Percentiles rank a stretch among this genome's conserved stretches.
Conservation (phyloP, 768 basidiomycete species). For the Auriscalpium vulgare region DNA sequence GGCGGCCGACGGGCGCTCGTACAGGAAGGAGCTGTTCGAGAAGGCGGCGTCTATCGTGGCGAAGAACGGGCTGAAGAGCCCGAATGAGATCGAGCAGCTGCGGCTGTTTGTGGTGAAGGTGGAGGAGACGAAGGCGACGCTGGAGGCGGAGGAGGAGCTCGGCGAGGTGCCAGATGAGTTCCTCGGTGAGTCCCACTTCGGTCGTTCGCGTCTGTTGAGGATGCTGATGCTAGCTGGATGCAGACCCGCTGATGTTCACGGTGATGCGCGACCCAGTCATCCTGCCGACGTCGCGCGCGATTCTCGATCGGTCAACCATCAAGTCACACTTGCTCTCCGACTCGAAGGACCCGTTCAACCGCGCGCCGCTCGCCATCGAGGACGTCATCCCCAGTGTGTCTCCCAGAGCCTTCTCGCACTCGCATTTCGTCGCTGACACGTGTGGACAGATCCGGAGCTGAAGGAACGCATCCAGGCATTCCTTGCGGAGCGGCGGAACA, state of each 20-base stretch:
- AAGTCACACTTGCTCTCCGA: constrained; percentile 92
- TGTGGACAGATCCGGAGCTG: constrained; percentile 53
- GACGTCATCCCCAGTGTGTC: constrained; percentile 69
- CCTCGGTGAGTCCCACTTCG: constrained; percentile 49
- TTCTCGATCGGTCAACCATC: constrained; percentile 87
- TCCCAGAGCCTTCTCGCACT: neutral
- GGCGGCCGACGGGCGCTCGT: constrained; percentile 91
- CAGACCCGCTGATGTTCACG: constrained; percentile 86
- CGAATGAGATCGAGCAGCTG: constrained; percentile 66
- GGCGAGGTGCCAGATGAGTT: constrained; percentile 95
- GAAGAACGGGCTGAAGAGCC: constrained; percentile 60
- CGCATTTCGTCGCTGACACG: neutral
- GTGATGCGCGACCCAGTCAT: constrained; percentile 94
- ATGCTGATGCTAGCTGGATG: constrained; percentile 6
- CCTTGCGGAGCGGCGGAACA: constrained; percentile 47
- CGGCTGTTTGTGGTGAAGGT: constrained; percentile 69
- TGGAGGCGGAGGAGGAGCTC: constrained; percentile 86
- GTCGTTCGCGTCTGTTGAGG: constrained; percentile 3
- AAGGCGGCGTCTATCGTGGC: constrained; percentile 61
- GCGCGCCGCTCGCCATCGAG: constrained; percentile 69
- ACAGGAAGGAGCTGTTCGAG: constrained; percentile 77
- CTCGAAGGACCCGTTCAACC: constrained; percentile 92
- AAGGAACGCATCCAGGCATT: constrained; percentile 71
- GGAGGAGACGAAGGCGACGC: constrained; percentile 68
- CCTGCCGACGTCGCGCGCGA: constrained; percentile 71